These are phyloP conservation scores for Colletotrichum sp. DNA, from an alignment of 2,329 filamentous ascomycete species.

Conservation along the genomic window DNA sequence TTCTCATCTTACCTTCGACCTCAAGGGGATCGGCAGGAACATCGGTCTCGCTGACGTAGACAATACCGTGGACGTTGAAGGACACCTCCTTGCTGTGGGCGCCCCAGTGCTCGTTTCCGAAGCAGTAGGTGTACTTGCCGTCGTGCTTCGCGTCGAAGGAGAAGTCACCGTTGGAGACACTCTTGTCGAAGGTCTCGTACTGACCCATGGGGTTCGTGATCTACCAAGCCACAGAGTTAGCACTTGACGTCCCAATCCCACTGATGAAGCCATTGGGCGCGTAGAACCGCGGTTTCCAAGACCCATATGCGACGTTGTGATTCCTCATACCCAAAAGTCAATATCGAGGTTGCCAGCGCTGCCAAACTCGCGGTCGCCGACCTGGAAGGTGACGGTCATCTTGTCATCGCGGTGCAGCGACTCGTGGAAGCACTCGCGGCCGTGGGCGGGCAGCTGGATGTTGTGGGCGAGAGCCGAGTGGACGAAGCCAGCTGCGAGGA, in stretches of 20 bases:
- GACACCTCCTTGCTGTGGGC: slow-evolving; percentile 97
- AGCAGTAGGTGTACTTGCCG: slow-evolving; percentile 95
- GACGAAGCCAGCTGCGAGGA: slow-evolving; percentile 46
- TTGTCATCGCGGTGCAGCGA: slow-evolving; percentile 89
- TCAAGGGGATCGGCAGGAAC: slow-evolving; percentile 87
- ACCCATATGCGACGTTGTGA: background rate
- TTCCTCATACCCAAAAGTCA: slow-evolving; percentile 85
- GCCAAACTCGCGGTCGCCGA: slow-evolving; percentile 95
- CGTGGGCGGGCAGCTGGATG: slow-evolving; percentile 92
- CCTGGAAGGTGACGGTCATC: slow-evolving; percentile 99
- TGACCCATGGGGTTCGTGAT: slow-evolving; percentile 80
- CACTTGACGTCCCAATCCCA: background rate
- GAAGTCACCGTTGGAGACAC: slow-evolving; percentile 89
- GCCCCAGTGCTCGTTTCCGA: slow-evolving; percentile 98
- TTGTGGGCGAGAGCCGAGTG: slow-evolving; percentile 82
- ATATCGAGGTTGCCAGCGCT: slow-evolving; percentile 93
- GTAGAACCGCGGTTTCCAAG: background rate
- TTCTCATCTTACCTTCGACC: slow-evolving; percentile 71
- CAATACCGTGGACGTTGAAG: slow-evolving; percentile 98
- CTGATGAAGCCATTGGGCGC: background rate
- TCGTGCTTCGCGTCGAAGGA: slow-evolving; percentile 86
- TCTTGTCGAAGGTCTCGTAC: slow-evolving; percentile 81
- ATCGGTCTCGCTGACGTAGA: slow-evolving; percentile 92
- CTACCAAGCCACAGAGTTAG: slow-evolving; percentile 40
- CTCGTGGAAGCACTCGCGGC: slow-evolving; percentile 98